These are phyloP conservation scores for Cryphonectria radicalis DNA, from an alignment of 2,329 filamentous ascomycete species.

Conservation along the genomic window DNA sequence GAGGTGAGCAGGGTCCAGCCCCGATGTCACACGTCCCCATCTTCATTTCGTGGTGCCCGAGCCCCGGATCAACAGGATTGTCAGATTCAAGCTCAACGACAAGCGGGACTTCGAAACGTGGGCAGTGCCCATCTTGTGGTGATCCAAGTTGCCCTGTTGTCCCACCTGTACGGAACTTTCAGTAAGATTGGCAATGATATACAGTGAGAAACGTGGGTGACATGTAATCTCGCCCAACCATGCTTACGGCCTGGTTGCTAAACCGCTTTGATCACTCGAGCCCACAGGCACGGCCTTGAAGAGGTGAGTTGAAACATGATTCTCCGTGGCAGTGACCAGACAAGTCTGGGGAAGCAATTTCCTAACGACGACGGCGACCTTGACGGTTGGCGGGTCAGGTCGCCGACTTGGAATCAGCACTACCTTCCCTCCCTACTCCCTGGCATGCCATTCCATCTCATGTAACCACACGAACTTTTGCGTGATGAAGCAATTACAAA, in stretches of 20 bases:
- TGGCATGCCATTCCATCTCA: not conserved
- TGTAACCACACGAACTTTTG: not conserved
- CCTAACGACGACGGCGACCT: not conserved
- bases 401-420: not conserved
- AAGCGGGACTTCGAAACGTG: conserved; percentile 12
- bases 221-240: not conserved
- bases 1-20: conserved; percentile 6
- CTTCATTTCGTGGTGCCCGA: conserved; percentile 22
- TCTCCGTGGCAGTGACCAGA: not conserved
- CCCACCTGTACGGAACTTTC: conserved; percentile 8
- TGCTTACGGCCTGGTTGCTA: not conserved
- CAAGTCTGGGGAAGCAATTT: conserved; percentile 11
- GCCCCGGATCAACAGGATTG: conserved; percentile 14
- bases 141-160: not conserved
- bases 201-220: conserved; percentile 8
- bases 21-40: conserved; percentile 15
- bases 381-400: conserved; percentile 7
- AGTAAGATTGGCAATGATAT: conserved; percentile 18
- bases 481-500: not conserved
- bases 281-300: not conserved
- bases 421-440: not conserved
- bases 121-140: conserved; percentile 9
- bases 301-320: conserved; percentile 2
- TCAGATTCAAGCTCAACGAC: conserved; percentile 8
- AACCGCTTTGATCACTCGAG: not conserved